A percentile compares a stretch with the other conserved stretches of the same genome.
Evolutionary conservation across 2,329 filamentous ascomycete species (phyloP).

Genomic region (Microsporum ferrugineum): DNA sequence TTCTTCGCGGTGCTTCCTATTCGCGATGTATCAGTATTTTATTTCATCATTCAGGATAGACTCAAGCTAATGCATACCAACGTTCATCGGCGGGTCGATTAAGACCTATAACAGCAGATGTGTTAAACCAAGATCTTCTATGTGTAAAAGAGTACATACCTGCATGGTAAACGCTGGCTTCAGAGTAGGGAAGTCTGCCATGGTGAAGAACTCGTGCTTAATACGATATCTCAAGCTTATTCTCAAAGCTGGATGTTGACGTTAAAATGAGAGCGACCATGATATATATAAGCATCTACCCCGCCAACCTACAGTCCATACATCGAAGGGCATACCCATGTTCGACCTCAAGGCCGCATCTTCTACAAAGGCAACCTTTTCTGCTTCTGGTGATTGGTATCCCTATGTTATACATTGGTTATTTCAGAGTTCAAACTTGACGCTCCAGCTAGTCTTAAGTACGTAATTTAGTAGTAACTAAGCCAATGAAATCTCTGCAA

Average conservation of each 20-base stretch:
- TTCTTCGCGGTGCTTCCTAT: constrained; percentile 29
- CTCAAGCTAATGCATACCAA: constrained; percentile 21
- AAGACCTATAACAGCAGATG: constrained; percentile 18
- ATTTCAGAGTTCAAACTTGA: no score
- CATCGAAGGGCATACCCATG: background rate
- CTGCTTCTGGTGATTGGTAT: background rate
- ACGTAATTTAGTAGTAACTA: no score
- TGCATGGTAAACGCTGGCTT: constrained; percentile 33
- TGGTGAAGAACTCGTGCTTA: constrained; percentile 8
- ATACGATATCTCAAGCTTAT: background rate
- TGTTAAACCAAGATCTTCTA: background rate
- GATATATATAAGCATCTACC: background rate
- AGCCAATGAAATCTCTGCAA: no score
- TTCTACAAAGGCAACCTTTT: background rate
- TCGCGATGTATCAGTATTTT: background rate
- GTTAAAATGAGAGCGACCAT: background rate
- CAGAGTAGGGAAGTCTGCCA: constrained; percentile 30
- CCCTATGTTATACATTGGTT: background rate
- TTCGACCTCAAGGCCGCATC: background rate
- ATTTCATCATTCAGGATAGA: background rate
- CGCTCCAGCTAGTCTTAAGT: no score
- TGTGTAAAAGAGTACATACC: constrained; percentile 17
- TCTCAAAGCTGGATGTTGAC: background rate
- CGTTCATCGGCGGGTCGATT: constrained; percentile 21
- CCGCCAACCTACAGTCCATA: background rate